Evolutionary conservation across 805 yeast species (phyloP).

Genomic region (Wickerhamiella slavikovae): DNA sequence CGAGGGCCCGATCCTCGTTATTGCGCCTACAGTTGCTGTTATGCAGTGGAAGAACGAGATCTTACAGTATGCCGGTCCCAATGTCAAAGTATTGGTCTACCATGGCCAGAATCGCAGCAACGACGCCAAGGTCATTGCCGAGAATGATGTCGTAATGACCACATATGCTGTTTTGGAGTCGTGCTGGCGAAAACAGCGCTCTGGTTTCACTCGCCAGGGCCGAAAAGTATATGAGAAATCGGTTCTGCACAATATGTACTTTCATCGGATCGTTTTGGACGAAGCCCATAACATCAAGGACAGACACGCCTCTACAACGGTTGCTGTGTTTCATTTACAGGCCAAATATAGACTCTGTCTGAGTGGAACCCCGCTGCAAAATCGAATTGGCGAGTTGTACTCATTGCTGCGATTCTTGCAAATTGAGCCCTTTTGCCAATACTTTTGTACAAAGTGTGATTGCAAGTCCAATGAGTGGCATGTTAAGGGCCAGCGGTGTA

Average conservation of each 20-base stretch:
- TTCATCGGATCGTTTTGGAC: slow-evolving; percentile 75
- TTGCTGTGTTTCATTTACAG: slow-evolving; percentile 60
- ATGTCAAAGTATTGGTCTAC: slow-evolving; percentile 45
- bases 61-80: slow-evolving; percentile 57
- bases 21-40: slow-evolving; percentile 96
- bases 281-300: slow-evolving; percentile 98
- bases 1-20: slow-evolving; percentile 64
- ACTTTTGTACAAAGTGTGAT: slow-evolving; percentile 84
- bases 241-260: slow-evolving; percentile 49
- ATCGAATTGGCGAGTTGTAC: slow-evolving; percentile 90
- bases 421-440: slow-evolving; percentile 68
- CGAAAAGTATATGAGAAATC: slow-evolving; percentile 57
- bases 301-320: slow-evolving; percentile 79
- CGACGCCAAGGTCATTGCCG: slow-evolving; percentile 30
- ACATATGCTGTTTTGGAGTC: slow-evolving; percentile 87
- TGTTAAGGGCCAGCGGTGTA: slow-evolving; percentile 74
- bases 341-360: slow-evolving; percentile 76
- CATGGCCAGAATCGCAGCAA: slow-evolving; percentile 72
- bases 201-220: slow-evolving; percentile 62
- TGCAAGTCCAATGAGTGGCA: slow-evolving; percentile 72
- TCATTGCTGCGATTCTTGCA: slow-evolving; percentile 72
- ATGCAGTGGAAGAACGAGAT: slow-evolving; percentile 97
- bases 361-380: slow-evolving; percentile 92
- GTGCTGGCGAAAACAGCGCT: slow-evolving; percentile 57
- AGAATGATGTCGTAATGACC: slow-evolving; percentile 67